phyloP scores from a whole-genome alignment of 2,329 filamentous ascomycete species.

The Aaosphaeria pasadenensis region DNA sequence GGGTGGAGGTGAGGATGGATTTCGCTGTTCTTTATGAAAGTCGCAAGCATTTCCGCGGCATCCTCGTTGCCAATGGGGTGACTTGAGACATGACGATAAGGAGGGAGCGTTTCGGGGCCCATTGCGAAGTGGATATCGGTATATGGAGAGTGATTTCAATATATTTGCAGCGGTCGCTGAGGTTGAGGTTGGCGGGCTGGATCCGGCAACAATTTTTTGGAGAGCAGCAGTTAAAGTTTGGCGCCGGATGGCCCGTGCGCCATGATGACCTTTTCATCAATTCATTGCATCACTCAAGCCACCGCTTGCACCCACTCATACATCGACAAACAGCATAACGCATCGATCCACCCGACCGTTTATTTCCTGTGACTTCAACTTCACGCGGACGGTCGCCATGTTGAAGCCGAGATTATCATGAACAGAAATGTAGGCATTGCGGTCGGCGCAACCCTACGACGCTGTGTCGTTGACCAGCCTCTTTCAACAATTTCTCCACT shows the following conservation, averaged over 20 bases:
- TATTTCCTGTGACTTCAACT: not conserved
- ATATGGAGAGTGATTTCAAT: too few species aligned
- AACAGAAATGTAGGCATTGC: constrained; percentile 42
- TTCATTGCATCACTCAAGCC: too few species aligned
- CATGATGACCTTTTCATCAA: too few species aligned
- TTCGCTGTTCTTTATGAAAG: constrained; percentile 41
- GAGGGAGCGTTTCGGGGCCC: constrained; percentile 35
- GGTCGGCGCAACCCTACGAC: constrained; percentile 33
- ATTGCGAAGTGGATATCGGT: constrained; percentile 13
- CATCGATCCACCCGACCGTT: too few species aligned
- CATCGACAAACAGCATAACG: too few species aligned
- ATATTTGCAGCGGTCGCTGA: too few species aligned
- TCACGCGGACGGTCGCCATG: constrained; percentile 23
- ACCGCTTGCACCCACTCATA: too few species aligned
- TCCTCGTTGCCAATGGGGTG: constrained; percentile 26
- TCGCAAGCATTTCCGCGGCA: constrained; percentile 36
- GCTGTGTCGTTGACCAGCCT: constrained; percentile 25
- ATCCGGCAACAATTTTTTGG: too few species aligned
- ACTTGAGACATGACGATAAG: constrained; percentile 30
- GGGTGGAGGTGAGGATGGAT: constrained; percentile 47
- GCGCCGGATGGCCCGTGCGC: too few species aligned
- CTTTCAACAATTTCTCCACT: constrained; percentile 13
- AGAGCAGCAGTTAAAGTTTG: too few species aligned
- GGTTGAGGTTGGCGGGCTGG: too few species aligned
- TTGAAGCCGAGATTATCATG: constrained; percentile 37